A percentile compares a stretch with the other conserved stretches of the same genome.
Evolutionary conservation across 2,329 filamentous ascomycete genomes (phyloP).

Genomic region (Aspergillus japonicus): DNA sequence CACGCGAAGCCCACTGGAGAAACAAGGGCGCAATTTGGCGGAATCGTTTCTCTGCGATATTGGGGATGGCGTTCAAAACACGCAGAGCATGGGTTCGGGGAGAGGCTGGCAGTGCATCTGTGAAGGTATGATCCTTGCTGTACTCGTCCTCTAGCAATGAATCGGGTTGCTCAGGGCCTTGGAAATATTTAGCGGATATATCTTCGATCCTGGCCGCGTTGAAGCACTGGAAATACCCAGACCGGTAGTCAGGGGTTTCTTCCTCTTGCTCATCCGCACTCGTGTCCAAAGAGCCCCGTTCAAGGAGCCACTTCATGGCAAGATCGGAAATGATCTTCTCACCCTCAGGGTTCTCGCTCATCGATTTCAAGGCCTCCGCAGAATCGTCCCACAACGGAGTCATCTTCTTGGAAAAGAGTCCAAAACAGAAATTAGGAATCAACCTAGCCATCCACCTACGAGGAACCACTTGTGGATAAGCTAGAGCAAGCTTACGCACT

Average conservation of each 20-base stretch:
- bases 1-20: constrained; percentile 70
- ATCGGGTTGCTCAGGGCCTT: constrained; percentile 53
- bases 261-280: constrained; percentile 28
- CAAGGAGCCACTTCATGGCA: constrained; percentile 73
- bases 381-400: constrained; percentile 86
- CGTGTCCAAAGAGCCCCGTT: constrained; percentile 26
- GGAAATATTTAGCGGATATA: constrained; percentile 53
- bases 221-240: constrained; percentile 73
- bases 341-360: constrained; percentile 67
- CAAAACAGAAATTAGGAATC: constrained; percentile 81
- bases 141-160: constrained; percentile 64
- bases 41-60: constrained; percentile 80
- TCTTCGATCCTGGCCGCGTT: constrained; percentile 64
- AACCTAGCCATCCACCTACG: constrained; percentile 67
- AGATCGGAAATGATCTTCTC: constrained; percentile 71
- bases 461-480: constrained; percentile 60
- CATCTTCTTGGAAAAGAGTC: constrained; percentile 80
- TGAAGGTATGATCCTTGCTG: constrained; percentile 56
- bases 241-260: constrained; percentile 23
- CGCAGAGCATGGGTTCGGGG: constrained; percentile 76
- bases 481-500: constrained; percentile 70
- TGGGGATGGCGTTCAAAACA: constrained; percentile 70
- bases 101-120: constrained; percentile 40
- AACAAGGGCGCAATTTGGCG: constrained; percentile 82
- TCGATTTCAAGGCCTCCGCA: constrained; percentile 69